Evolutionary conservation across 75 land plant species (phyloP), one percentile per base, ranked within the genome.

Genomic region (Pinus tabuliformis): DNA sequence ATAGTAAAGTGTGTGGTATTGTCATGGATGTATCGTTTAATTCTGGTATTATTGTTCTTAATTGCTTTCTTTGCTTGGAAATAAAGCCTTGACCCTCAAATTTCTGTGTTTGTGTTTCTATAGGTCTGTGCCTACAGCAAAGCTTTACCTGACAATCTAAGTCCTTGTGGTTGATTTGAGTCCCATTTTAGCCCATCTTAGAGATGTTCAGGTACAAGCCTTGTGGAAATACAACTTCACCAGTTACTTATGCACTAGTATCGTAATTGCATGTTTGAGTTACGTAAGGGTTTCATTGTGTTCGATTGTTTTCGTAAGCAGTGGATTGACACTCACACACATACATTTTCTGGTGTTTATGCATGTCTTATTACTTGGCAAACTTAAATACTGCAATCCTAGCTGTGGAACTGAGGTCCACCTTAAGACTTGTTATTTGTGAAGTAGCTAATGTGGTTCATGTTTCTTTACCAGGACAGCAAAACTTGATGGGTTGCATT

Each of bases 401-500:
- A 33, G 18, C 39, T 39, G 24, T 39, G 22, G n/a, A 49, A 49
- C 54, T 49, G 54, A 49, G 9, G 52, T 45, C 54, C 24, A 42
- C 9, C 6, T 20, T 68, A n/a, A 20, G 42, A 42, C 21, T 42
- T 39, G 11, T 9, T 68, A 9, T 68, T 42, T 30, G 72, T 42
- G 18, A 42, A 15, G 39, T 42, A 63, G 3, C 33, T 68, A 68
- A 68, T 20, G 12, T 9, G 54, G 22, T 37, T n/a, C 12, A 3
- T 68, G 45, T 68, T 68, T 68, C 42, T 83, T 56, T 81, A 61
- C 54, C 82, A 78, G 81, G 84, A 70, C 59, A 71, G 28, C 59
- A 78, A 26, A 60, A 58, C 77, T 88, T 88, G 88, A 88, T 88
- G 90, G 90, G 81, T 85, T 79, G 74, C 78, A 73, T 72, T 15